Evolutionary conservation across 768 basidiomycete species (phyloP).

Genomic region (Xerocomellus amylosporus): DNA sequence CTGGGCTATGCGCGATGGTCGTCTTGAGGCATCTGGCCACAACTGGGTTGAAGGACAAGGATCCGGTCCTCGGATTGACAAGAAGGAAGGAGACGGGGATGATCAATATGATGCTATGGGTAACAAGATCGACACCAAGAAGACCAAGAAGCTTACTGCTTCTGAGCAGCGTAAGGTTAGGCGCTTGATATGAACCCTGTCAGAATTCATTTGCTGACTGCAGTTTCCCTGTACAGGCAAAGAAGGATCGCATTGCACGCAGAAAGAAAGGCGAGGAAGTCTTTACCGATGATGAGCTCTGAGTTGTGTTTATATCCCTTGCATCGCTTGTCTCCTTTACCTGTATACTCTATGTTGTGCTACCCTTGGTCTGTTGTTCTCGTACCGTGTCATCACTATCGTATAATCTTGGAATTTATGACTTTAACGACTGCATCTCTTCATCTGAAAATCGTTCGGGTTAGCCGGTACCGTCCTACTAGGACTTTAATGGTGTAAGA

Average conservation of each 20-base stretch:
- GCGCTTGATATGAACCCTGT: not conserved
- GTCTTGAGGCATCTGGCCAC: constrained; percentile 94
- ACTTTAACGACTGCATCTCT: not conserved
- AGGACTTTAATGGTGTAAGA: too few relatives aligned
- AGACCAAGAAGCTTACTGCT: constrained; percentile 82
- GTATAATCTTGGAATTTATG: constrained; percentile 15
- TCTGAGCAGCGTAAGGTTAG: constrained; percentile 77
- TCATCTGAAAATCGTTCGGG: too few relatives aligned
- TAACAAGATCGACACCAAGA: constrained; percentile 88
- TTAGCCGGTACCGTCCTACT: too few relatives aligned
- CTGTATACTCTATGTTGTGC: constrained; percentile 19
- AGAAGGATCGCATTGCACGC: constrained; percentile 95
- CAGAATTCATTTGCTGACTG: constrained; percentile 10
- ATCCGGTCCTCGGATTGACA: constrained; percentile 90
- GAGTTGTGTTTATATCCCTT: constrained; percentile 18
- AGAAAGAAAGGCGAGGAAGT: constrained; percentile 84
- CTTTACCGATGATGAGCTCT: constrained; percentile 54
- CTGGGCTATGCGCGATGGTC: constrained; percentile 99
- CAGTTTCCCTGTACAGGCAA: constrained; percentile 39
- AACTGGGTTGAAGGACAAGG: constrained; percentile 99
- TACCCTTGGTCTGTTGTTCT: constrained; percentile 13
- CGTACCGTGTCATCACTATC: constrained; percentile 22
- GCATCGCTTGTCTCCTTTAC: constrained; percentile 3
- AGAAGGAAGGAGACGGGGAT: constrained; percentile 88
- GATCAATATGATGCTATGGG: constrained; percentile 96